Evolutionary conservation across 148 eudicot genomes (phyloP), one percentile per base, ranked within the genome.

Genomic region (Drosera capensis): DNA sequence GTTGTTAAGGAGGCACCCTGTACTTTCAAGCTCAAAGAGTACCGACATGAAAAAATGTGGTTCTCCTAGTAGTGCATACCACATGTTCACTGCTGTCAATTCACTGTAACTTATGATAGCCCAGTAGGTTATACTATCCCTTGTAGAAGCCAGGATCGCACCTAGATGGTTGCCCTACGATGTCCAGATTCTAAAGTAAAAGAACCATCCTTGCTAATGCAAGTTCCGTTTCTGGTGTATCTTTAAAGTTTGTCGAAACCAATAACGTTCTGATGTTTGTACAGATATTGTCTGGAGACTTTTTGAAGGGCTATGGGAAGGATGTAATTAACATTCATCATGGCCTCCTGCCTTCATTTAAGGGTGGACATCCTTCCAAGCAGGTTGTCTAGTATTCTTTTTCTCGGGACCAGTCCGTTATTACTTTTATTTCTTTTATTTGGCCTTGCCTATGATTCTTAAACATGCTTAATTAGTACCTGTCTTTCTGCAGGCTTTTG

Each of bases 251-350:
- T 38, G 20, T 53, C 14, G 20, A 30, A 13, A 47, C 25, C 23
- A 7, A 14, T 26, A 23, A 8, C 19, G 40, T 43, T 16, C n/a
- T 3, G 35, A 19, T 48, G 7, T 14, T 54, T 64, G 14, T 58
- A 40, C 77, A 88, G 97, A 26, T 83, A 57, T 46, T 83, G 48
- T 83, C 97, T 26, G 80, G 71, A 36, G 64, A 71, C 38, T 88
- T 88, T 60, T 65, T 88, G 61, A 63, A 49, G 48, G 64, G 67
- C 14, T 88, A 88, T 35, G 79, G 87, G 39, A 84, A 58, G 56
- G 97, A 88, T 50, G 52, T 88, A 21, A 88, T 83, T 42, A 88
- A 88, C 54, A 88, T 88, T 63, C 97, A 88, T 64, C 97, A 88
- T 62, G 97, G 97, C 30, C 81, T 88, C 43, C 66, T 88, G 66